Evolutionary conservation across 495 filamentous ascomycete genomes (phyloP).

Genomic region (Neurospora sp.): DNA sequence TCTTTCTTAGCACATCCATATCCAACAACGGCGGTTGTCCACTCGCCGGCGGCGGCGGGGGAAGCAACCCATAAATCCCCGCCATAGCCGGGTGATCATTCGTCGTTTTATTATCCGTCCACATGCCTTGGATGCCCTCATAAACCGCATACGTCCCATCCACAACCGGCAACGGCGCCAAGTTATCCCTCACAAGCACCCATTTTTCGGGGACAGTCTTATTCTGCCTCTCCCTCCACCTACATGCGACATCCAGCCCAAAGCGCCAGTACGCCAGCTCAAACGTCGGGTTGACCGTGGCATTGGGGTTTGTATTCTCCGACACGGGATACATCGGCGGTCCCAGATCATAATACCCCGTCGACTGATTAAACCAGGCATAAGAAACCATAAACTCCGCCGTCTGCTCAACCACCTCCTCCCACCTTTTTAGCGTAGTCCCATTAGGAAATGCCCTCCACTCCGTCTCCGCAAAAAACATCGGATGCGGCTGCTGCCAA

Average conservation of each 20-base stretch:
- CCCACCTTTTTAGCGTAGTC: slow-evolving; percentile 35
- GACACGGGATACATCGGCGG: slow-evolving; percentile 44
- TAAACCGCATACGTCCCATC: slow-evolving; percentile 38
- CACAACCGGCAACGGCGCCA: slow-evolving; percentile 37
- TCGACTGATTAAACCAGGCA: slow-evolving; percentile 37
- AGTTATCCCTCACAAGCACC: slow-evolving; percentile 30
- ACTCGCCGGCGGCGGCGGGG: slow-evolving; percentile 34
- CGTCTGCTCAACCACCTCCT: slow-evolving; percentile 26
- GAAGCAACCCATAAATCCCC: slow-evolving; percentile 39
- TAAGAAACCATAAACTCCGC: slow-evolving; percentile 45
- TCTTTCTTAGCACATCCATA: slow-evolving; percentile 29
- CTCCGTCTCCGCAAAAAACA: slow-evolving; percentile 44
- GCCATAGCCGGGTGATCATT: slow-evolving; percentile 44
- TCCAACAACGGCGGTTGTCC: slow-evolving; percentile 30
- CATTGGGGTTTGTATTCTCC: slow-evolving; percentile 42
- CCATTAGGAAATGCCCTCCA: slow-evolving; percentile 31
- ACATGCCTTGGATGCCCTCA: slow-evolving; percentile 40
- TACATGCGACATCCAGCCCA: slow-evolving; percentile 32
- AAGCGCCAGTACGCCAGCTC: slow-evolving; percentile 46
- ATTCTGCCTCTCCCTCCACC: slow-evolving; percentile 31
- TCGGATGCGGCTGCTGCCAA: slow-evolving; percentile 47
- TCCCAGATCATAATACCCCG: slow-evolving; percentile 38
- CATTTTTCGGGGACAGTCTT: slow-evolving; percentile 27
- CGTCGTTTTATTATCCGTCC: slow-evolving; percentile 31
- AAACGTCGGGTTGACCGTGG: slow-evolving; percentile 40